Conservation (phyloP, 495 filamentous ascomycete genomes). For the Aspergillus indologenus region DNA sequence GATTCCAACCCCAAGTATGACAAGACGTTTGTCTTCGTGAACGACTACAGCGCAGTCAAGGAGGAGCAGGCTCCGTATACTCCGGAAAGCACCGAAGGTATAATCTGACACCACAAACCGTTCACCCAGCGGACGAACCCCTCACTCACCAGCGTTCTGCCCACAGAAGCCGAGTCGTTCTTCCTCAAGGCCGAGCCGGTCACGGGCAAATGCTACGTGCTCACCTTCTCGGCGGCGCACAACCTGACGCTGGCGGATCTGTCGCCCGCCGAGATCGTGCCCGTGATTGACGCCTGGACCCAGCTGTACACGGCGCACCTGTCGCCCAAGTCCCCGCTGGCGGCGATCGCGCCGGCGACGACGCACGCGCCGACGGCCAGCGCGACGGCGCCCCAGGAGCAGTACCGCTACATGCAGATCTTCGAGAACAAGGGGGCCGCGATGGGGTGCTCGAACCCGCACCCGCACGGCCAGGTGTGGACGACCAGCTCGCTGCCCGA, state of each 20-base stretch:
- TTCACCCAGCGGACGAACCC: background rate
- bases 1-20: conserved; percentile 84
- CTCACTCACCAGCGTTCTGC: background rate
- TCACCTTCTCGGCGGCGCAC: conserved; percentile 88
- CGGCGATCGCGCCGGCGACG: conserved; percentile 42
- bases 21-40: conserved; percentile 90
- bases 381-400: conserved; percentile 58
- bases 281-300: conserved; percentile 82
- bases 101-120: conserved; percentile 7
- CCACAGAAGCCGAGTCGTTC: conserved; percentile 67
- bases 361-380: conserved; percentile 42
- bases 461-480: conserved; percentile 97
- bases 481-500: conserved; percentile 86
- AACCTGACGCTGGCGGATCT: conserved; percentile 91
- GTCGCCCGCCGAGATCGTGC: conserved; percentile 61
- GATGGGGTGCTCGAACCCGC: conserved; percentile 98
- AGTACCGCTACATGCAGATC: conserved; percentile 97
- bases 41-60: conserved; percentile 96
- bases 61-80: conserved; percentile 78
- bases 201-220: conserved; percentile 95
- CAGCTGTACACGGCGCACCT: conserved; percentile 81
- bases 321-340: conserved; percentile 66
- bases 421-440: conserved; percentile 98
- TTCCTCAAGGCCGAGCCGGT: conserved; percentile 83
- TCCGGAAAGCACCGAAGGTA: conserved; percentile 51